Percentiles rank a stretch among this genome's conserved stretches.
phyloP scores from a whole-genome alignment of 192 early-diverging fungal species.

The Mortierella alpina region DNA sequence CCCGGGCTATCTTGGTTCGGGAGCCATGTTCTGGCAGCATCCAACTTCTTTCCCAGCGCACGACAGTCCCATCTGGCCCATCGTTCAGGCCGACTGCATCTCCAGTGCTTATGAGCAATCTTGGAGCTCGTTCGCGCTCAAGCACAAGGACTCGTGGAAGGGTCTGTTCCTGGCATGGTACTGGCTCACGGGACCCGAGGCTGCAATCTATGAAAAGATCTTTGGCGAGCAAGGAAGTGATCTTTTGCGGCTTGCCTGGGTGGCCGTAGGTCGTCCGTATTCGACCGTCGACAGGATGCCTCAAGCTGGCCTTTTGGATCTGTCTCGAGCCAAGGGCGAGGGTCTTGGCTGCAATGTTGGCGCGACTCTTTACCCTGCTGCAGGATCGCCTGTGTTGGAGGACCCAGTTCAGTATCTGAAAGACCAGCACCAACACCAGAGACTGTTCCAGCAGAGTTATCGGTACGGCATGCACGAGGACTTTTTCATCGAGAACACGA shows the following conservation, averaged over 20 bases:
- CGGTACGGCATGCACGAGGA: slow-evolving; percentile 21
- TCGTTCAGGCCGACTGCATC: slow-evolving; percentile 30
- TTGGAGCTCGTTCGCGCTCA: slow-evolving; percentile 34
- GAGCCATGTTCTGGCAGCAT: slow-evolving; percentile 51
- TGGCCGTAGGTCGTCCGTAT: slow-evolving; percentile 25
- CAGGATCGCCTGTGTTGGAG: slow-evolving; percentile 10
- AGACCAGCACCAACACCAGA: slow-evolving; percentile 7
- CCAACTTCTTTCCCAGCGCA: slow-evolving; percentile 33
- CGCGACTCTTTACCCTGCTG: slow-evolving; percentile 25
- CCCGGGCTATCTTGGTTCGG: slow-evolving; percentile 18
- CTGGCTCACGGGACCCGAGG: slow-evolving; percentile 27
- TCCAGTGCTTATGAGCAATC: slow-evolving; percentile 26
- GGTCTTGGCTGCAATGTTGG: slow-evolving; percentile 38
- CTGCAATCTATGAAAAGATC: slow-evolving; percentile 15
- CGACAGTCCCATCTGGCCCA: slow-evolving; percentile 44
- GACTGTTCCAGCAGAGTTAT: slow-evolving; percentile 24
- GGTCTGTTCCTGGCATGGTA: slow-evolving; percentile 47
- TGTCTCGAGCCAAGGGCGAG: slow-evolving; percentile 36
- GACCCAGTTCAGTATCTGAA: slow-evolving; percentile 6
- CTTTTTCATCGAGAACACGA: slow-evolving; percentile 25
- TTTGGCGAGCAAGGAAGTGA: slow-evolving; percentile 33
- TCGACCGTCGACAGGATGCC: slow-evolving; percentile 37
- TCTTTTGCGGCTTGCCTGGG: slow-evolving; percentile 35
- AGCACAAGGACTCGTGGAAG: slow-evolving; percentile 51
- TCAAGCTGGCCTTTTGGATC: slow-evolving; percentile 33